These are phyloP conservation scores for Croton setiger DNA, from an alignment of 441 rosid genomes.

Conservation along the genomic window DNA sequence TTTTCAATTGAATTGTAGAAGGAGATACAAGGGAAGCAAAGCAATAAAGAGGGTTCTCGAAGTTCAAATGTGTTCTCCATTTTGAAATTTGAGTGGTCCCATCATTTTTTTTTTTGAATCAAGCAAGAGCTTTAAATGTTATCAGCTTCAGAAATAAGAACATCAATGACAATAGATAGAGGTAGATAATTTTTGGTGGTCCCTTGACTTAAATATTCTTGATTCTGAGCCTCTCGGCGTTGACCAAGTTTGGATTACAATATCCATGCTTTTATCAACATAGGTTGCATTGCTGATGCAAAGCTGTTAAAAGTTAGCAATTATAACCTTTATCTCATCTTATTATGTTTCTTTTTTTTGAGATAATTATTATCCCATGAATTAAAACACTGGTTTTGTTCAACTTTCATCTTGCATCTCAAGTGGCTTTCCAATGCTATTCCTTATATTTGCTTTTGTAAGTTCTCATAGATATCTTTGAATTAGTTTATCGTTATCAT, in stretches of 20 bases:
- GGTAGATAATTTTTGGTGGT: too few species aligned
- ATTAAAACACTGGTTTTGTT: too few species aligned
- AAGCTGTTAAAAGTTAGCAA: slow-evolving; percentile 1
- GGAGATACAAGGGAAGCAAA: neutral
- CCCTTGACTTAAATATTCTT: neutral
- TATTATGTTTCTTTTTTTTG: neutral
- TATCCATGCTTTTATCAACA: neutral
- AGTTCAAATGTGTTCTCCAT: neutral
- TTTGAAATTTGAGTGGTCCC: neutral
- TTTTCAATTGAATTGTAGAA: neutral
- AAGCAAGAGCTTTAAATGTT: too few species aligned
- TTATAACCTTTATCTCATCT: neutral
- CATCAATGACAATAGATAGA: too few species aligned
- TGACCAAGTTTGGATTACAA: neutral
- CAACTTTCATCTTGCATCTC: neutral
- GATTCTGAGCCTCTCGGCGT: neutral
- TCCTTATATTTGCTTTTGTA: neutral
- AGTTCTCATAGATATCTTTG: too few species aligned
- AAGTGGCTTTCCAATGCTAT: neutral
- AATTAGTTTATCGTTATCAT: neutral
- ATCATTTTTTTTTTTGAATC: too few species aligned
- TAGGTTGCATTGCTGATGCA: neutral
- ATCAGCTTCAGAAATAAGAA: too few species aligned
- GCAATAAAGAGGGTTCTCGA: neutral
- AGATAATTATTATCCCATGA: too few species aligned